Conservation (phyloP, 1,284 basidiomycete species). For the Cryptococcus sp. region DNA sequence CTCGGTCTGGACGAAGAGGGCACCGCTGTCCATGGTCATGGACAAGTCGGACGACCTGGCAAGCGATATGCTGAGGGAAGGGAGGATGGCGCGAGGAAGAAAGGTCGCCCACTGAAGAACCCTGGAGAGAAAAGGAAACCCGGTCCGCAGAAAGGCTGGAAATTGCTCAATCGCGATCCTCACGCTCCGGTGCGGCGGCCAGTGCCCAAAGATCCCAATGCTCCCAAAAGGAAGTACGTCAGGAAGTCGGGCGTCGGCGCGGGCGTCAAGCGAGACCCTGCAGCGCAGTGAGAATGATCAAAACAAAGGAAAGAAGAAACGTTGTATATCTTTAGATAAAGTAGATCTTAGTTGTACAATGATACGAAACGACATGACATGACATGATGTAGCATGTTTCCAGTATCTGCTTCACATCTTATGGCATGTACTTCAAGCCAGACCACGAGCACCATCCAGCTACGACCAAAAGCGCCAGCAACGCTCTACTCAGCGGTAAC, state of each 20-base stretch:
- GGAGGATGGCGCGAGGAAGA: conserved; percentile 7
- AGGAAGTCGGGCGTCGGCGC: conserved; percentile 9
- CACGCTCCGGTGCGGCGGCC: neutral
- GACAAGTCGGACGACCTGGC: neutral
- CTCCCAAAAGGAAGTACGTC: conserved; percentile 20
- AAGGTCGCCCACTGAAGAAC: conserved; percentile 19
- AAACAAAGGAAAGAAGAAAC: neutral
- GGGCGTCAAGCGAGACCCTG: conserved; percentile 1
- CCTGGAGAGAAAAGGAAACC: conserved; percentile 43
- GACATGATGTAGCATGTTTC: neutral
- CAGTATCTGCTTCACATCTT: neutral
- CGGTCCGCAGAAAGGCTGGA: conserved; percentile 50
- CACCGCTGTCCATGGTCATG: conserved; percentile 3
- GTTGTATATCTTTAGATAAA: conserved; percentile 2
- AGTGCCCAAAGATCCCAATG: conserved; percentile 5
- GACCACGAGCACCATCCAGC: conserved; percentile 38
- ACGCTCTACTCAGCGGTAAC: conserved; percentile 43
- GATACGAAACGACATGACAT: conserved; percentile 6
- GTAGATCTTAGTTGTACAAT: neutral
- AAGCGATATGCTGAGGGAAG: conserved; percentile 2
- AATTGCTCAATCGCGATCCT: conserved; percentile 25
- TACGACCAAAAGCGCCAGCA: conserved; percentile 36
- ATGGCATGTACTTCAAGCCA: conserved; percentile 37
- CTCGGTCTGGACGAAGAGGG: conserved; percentile 37
- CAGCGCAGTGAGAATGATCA: conserved; percentile 4